A percentile compares a stretch with the other conserved stretches of the same genome.
These are phyloP conservation scores for Cyclotella atomus DNA, from an alignment of 108 stramenopile genomes.

Conservation along the genomic window DNA sequence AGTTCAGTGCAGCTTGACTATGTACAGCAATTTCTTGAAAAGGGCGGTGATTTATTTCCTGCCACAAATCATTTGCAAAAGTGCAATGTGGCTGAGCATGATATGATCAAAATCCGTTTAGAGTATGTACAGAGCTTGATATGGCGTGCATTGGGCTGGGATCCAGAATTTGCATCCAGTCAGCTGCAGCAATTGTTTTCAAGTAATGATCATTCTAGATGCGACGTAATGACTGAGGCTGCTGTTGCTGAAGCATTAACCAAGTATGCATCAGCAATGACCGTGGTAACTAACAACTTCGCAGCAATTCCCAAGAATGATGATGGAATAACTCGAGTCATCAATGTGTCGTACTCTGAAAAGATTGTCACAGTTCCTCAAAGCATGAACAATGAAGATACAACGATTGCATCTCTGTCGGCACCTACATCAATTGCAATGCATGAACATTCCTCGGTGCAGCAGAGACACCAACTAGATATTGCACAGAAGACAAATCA, in stretches of 20 bases:
- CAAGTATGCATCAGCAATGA: slow-evolving; percentile 49
- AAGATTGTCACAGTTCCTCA: slow-evolving; percentile 40
- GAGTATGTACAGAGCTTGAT: slow-evolving; percentile 58
- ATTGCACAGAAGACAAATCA: slow-evolving; percentile 23
- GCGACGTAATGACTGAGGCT: slow-evolving; percentile 24
- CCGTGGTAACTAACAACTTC: slow-evolving; percentile 43
- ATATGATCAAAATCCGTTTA: slow-evolving; percentile 48
- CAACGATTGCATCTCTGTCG: slow-evolving; percentile 20
- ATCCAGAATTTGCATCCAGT: slow-evolving; percentile 52
- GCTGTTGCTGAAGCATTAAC: slow-evolving; percentile 38
- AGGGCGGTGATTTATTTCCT: slow-evolving; percentile 36
- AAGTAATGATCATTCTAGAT: neutral
- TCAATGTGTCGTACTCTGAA: slow-evolving; percentile 71
- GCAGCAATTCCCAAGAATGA: slow-evolving; percentile 38
- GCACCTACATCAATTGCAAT: slow-evolving; percentile 45
- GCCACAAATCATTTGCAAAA: too few relatives aligned
- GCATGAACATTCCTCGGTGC: slow-evolving; percentile 17
- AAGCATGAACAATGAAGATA: neutral
- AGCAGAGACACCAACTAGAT: slow-evolving; percentile 25
- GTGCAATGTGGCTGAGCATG: neutral
- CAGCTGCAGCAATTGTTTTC: slow-evolving; percentile 58
- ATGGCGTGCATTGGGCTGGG: slow-evolving; percentile 61
- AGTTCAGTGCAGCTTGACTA: slow-evolving; percentile 49
- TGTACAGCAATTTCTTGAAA: slow-evolving; percentile 39
- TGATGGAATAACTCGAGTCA: slow-evolving; percentile 72